Evolutionary conservation across 2,329 filamentous ascomycete species (phyloP).

Genomic region (Colletotrichum sp.): DNA sequence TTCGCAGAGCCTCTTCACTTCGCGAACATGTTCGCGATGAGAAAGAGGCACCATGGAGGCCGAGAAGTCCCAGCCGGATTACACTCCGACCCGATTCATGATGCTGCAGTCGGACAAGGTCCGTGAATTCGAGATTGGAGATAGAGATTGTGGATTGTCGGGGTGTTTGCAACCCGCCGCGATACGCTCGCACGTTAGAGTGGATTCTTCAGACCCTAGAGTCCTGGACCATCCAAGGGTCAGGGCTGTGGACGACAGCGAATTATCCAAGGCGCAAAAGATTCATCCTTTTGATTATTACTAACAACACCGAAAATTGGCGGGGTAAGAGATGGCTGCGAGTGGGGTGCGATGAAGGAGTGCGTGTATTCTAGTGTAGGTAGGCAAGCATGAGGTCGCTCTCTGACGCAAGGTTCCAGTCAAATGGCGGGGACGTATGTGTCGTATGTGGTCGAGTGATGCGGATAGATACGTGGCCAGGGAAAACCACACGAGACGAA

Average conservation of each 20-base stretch:
- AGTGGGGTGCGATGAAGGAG: neutral
- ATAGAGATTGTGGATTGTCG: neutral
- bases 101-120: neutral
- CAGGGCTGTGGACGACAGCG: neutral
- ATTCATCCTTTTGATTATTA: neutral
- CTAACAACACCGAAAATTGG: neutral
- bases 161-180: neutral
- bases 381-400: neutral
- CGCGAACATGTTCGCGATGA: neutral
- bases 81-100: neutral
- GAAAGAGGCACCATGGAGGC: neutral
- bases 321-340: neutral
- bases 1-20: neutral
- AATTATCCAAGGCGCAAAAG: neutral
- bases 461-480: neutral
- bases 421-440: neutral
- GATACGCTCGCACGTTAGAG: neutral
- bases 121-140: neutral
- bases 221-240: neutral
- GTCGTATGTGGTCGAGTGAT: neutral
- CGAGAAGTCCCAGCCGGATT: neutral
- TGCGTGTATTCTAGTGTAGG: neutral
- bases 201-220: neutral
- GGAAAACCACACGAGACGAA: neutral
- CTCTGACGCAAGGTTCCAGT: neutral